Conservation (phyloP, 2,329 filamentous ascomycete genomes). For the Alternaria postmessia region DNA sequence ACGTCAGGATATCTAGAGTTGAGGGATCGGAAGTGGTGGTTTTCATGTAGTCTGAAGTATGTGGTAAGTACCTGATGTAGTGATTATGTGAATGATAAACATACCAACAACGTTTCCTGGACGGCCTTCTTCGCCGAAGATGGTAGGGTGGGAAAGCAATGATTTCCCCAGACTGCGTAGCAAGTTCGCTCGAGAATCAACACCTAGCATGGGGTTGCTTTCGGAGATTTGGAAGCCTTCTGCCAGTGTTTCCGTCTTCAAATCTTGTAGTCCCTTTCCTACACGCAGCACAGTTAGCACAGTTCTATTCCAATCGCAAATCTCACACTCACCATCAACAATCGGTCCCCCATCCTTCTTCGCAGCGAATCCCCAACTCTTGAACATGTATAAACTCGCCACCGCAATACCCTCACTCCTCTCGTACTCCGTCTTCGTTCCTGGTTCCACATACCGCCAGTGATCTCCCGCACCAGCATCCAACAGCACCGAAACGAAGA, state of each 20-base stretch:
- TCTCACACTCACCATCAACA: conserved; percentile 70
- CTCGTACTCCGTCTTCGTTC: conserved; percentile 79
- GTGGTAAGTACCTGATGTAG: neutral
- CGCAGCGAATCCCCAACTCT: conserved; percentile 77
- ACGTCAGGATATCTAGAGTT: conserved; percentile 74
- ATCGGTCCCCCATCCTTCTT: conserved; percentile 76
- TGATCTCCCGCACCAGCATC: conserved; percentile 86
- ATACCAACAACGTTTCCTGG: conserved; percentile 92
- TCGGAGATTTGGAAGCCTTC: conserved; percentile 83
- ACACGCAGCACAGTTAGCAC: neutral
- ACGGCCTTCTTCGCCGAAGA: conserved; percentile 81
- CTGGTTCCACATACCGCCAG: conserved; percentile 89
- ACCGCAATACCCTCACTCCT: conserved; percentile 88
- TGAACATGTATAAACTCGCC: conserved; percentile 87
- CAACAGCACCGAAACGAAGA: conserved; percentile 79
- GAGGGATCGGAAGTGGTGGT: conserved; percentile 27
- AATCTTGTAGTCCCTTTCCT: conserved; percentile 69
- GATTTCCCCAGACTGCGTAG: conserved; percentile 77
- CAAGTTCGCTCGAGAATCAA: conserved; percentile 82
- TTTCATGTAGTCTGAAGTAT: conserved; percentile 24
- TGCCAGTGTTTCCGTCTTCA: conserved; percentile 77
- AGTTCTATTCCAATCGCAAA: neutral
- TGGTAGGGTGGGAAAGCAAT: conserved; percentile 72
- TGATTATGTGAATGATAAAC: conserved; percentile 30
- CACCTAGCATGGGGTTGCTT: conserved; percentile 75